A percentile compares a stretch with the other conserved stretches of the same genome.
Conservation (phyloP, 2,329 filamentous ascomycete genomes). For the Pseudogymnoascus sp. region DNA sequence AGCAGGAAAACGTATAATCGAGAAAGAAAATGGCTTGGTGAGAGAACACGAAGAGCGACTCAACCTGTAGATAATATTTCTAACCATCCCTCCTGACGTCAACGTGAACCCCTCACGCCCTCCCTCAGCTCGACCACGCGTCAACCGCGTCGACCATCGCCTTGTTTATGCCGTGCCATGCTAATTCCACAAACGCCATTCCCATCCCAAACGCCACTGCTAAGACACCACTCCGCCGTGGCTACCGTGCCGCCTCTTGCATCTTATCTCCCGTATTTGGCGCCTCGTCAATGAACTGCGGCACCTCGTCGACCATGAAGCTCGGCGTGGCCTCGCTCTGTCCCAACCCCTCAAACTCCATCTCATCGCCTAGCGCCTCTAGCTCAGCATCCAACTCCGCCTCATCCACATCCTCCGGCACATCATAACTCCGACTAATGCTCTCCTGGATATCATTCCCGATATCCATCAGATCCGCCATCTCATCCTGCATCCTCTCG, state of each 20-base stretch:
- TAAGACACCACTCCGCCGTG: background rate
- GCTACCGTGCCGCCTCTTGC: constrained; percentile 60
- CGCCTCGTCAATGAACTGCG: constrained; percentile 88
- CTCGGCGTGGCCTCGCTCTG: constrained; percentile 57
- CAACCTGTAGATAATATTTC: constrained; percentile 3
- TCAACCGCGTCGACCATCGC: background rate
- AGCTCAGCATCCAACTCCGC: constrained; percentile 91
- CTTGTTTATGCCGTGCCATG: background rate
- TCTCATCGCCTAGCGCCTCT: constrained; percentile 87
- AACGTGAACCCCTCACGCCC: background rate
- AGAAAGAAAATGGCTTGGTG: constrained; percentile 5
- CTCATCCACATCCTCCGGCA: constrained; percentile 96
- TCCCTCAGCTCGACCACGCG: background rate
- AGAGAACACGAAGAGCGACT: background rate
- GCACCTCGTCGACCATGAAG: constrained; percentile 82
- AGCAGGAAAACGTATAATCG: background rate
- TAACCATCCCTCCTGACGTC: background rate
- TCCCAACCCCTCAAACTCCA: constrained; percentile 65
- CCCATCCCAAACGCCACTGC: background rate
- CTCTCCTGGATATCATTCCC: constrained; percentile 98
- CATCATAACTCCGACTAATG: constrained; percentile 80
- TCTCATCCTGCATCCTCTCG: constrained; percentile 95
- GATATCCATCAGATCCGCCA: constrained; percentile 95
- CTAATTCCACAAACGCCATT: background rate
- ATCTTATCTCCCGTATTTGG: constrained; percentile 65